These are phyloP conservation scores for Russula emetica DNA, from an alignment of 768 basidiomycete species.

Conservation along the genomic window DNA sequence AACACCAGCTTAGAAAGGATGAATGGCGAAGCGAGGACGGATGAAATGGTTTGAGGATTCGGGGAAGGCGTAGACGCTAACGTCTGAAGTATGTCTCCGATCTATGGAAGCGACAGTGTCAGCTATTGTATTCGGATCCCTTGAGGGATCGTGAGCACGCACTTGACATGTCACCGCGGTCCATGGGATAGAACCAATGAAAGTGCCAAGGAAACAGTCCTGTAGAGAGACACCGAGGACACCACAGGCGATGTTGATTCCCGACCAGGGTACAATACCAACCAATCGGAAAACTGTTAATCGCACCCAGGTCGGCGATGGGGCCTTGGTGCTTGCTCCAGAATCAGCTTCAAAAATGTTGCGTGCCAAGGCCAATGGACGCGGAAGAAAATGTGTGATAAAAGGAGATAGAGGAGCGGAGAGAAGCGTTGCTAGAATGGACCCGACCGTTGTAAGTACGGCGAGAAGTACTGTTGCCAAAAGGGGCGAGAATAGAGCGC, in stretches of 20 bases:
- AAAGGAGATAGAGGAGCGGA: constrained; percentile 82
- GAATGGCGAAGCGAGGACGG: constrained; percentile 75
- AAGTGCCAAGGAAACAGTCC: constrained; percentile 76
- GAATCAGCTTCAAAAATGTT: constrained; percentile 69
- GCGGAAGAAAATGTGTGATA: constrained; percentile 75
- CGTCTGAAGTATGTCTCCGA: constrained; percentile 83
- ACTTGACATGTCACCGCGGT: constrained; percentile 90
- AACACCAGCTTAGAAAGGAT: constrained; percentile 81
- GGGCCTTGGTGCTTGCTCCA: constrained; percentile 38
- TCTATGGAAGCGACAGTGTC: constrained; percentile 40
- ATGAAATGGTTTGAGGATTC: constrained; percentile 74
- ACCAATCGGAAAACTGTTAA: constrained; percentile 83
- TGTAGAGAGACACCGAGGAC: constrained; percentile 75
- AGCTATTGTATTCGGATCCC: not conserved
- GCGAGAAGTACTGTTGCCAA: constrained; percentile 80
- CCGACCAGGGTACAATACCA: constrained; percentile 94
- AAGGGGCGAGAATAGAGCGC: constrained; percentile 78
- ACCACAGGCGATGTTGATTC: constrained; percentile 94
- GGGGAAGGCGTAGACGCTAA: constrained; percentile 69
- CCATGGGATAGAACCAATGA: constrained; percentile 84
- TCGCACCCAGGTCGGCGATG: constrained; percentile 66
- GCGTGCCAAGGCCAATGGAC: constrained; percentile 80
- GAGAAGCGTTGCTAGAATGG: constrained; percentile 73
- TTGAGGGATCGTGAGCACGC: constrained; percentile 28
- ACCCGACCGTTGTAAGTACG: constrained; percentile 81